Conservation (phyloP, 371 early-diverging fungal species). For the Lichtheimia ramosa region DNA sequence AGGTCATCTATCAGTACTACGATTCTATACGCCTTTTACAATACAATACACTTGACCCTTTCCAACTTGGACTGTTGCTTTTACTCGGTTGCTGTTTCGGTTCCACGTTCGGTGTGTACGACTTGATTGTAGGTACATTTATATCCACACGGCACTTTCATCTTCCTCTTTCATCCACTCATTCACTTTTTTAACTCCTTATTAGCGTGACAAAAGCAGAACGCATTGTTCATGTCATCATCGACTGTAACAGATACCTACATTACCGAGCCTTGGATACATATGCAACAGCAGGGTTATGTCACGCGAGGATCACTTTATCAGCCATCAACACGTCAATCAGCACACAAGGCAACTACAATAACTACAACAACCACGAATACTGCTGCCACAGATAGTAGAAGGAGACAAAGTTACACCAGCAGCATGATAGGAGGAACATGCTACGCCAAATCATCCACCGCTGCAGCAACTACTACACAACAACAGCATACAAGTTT, state of each 20-base stretch:
- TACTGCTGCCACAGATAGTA: not conserved
- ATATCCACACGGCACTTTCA: too few relatives aligned
- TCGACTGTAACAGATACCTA: constrained; percentile 42
- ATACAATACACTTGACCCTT: too few relatives aligned
- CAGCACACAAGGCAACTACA: not conserved
- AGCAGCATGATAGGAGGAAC: not conserved
- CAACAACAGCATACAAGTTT: constrained; percentile 15
- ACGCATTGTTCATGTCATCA: constrained; percentile 35
- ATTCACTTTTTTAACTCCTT: too few relatives aligned
- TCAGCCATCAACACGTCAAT: not conserved
- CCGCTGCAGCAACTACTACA: not conserved
- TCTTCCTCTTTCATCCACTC: too few relatives aligned
- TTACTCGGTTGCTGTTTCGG: too few relatives aligned
- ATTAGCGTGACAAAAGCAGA: too few relatives aligned
- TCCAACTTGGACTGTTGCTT: too few relatives aligned
- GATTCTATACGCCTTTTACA: too few relatives aligned
- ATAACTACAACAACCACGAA: not conserved
- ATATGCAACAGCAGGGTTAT: constrained; percentile 42
- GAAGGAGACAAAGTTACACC: constrained; percentile 6
- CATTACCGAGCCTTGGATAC: constrained; percentile 42
- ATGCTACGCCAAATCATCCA: constrained; percentile 18
- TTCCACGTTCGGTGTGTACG: too few relatives aligned
- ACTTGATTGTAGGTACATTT: too few relatives aligned
- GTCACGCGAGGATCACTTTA: constrained; percentile 8
- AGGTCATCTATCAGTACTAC: too few relatives aligned